Base-by-base conservation (phyloP, 495 filamentous ascomycete genomes). In the Penicillium silybi region DNA sequence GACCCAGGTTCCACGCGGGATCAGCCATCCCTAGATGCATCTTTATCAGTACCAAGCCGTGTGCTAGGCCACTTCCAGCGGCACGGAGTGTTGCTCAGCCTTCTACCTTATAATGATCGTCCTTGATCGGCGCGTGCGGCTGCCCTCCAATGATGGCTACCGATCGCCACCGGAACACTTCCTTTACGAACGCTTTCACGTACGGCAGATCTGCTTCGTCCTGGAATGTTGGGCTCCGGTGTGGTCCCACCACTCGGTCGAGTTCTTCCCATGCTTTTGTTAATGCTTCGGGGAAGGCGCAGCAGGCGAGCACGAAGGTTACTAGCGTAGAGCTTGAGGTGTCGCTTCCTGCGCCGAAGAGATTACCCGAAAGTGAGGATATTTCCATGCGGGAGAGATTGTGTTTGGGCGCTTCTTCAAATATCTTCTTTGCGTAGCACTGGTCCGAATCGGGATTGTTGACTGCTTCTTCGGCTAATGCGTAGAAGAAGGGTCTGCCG, bases 101-200 rank as follows among this genome's bases (percentile, higher is more conserved):
- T 29, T 7, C 26, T 38, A 62, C 59, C 44, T 62, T 59, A 54
- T 80, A 79, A 35, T 76, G 66, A 52, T 85, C 80, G 48, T 83
- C 82, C 10, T 74, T 59, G 13, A 72, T 60, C 9, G 72, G 69
- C 6, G 72, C 69, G 57, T 85, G 84, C 1, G 83, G 80, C 41
- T 85, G 67, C 1, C 64, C 69, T 27, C 63, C 64, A 2, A 75
- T 64, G 23, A 59, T 56, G 1, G 50, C 41, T 2, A 73, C 56
- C 0, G 69, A 66, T 34, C 65, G 61, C 69, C 72, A 75, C 39
- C 72, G 66, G 11, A 65, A 48, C 15, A 61, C 55, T 48, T 76
- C 73, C 41, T 69, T 70, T 29, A 73, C 54, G 16, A 71, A 56
- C 2, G 64, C 69, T 11, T 65, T 54, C 35, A 72, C 56, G 39